These are phyloP conservation scores for Inga leiocalycina DNA, from an alignment of 306 rosid species.

Conservation along the genomic window DNA sequence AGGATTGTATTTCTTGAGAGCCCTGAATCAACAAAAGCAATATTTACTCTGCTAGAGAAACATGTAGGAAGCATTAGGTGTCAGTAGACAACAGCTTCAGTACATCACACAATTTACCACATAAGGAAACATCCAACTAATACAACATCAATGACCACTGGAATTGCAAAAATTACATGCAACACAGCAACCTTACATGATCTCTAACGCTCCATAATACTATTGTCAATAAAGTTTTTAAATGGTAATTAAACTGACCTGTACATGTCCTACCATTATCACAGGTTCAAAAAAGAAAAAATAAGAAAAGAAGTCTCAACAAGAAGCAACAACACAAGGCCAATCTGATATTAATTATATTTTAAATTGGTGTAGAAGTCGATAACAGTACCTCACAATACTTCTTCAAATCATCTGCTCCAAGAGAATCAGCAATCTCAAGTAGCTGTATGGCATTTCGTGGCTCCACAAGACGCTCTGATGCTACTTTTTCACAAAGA, in stretches of 20 bases:
- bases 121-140: background rate
- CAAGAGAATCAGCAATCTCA: conserved; percentile 89
- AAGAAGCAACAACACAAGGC: conserved; percentile 16
- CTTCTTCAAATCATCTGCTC: conserved; percentile 75
- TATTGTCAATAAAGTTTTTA: background rate
- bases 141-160: conserved; percentile 6
- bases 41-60: conserved; percentile 27
- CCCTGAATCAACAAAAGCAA: conserved; percentile 30
- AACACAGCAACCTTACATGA: conserved; percentile 5
- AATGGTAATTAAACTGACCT: background rate
- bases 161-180: conserved; percentile 20
- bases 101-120: conserved; percentile 26
- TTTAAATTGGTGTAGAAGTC: conserved; percentile 9
- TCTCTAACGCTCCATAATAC: conserved; percentile 2
- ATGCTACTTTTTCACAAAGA: conserved; percentile 87
- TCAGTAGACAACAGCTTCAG: conserved; percentile 14
- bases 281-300: background rate
- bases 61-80: conserved; percentile 11
- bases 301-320: background rate
- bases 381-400: conserved; percentile 74
- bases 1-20: conserved; percentile 67
- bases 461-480: conserved; percentile 89
- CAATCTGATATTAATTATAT: background rate
- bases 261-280: background rate
- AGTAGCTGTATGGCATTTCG: conserved; percentile 85